Percentiles rank a stretch among this genome's conserved stretches.
Conservation (phyloP, 1,284 basidiomycete species). For the Thelephora terrestris region DNA sequence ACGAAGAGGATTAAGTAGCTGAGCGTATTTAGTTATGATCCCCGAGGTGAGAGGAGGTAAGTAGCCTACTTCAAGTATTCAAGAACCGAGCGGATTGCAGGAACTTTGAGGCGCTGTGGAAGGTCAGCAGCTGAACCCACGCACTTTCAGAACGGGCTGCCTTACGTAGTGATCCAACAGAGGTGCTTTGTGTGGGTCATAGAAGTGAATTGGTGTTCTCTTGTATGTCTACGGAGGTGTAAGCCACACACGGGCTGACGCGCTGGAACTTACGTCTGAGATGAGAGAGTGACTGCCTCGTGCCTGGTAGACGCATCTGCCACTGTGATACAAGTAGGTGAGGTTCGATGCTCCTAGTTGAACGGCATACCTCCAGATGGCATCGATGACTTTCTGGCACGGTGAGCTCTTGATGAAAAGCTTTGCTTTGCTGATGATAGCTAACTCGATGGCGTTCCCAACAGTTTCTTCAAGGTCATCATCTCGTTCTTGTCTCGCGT, state of each 20-base stretch:
- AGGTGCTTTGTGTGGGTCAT: conserved; percentile 88
- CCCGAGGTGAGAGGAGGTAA: neutral
- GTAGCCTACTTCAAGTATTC: conserved; percentile 69
- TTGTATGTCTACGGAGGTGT: conserved; percentile 69
- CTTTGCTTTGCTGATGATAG: conserved; percentile 77
- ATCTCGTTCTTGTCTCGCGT: conserved; percentile 62
- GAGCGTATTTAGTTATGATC: neutral
- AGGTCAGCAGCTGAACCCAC: conserved; percentile 2
- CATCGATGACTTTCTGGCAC: conserved; percentile 81
- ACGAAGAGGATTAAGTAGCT: conserved; percentile 82
- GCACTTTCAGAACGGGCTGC: conserved; percentile 9
- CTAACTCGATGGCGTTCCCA: conserved; percentile 87
- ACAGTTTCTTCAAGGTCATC: conserved; percentile 68
- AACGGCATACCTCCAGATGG: conserved; percentile 57
- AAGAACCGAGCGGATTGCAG: conserved; percentile 79
- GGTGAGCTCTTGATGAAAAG: conserved; percentile 80
- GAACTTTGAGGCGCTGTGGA: conserved; percentile 73
- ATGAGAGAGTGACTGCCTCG: conserved; percentile 79
- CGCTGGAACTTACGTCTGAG: conserved; percentile 55
- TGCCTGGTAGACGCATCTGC: conserved; percentile 84
- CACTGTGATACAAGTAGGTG: conserved; percentile 31
- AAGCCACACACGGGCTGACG: neutral
- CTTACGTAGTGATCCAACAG: conserved; percentile 85
- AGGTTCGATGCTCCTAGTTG: neutral
- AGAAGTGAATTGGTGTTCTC: conserved; percentile 84